A percentile compares a stretch with the other conserved stretches of the same genome.
Evolutionary conservation across 768 basidiomycete species (phyloP).

Genomic region (Sarcomyxa edulis): DNA sequence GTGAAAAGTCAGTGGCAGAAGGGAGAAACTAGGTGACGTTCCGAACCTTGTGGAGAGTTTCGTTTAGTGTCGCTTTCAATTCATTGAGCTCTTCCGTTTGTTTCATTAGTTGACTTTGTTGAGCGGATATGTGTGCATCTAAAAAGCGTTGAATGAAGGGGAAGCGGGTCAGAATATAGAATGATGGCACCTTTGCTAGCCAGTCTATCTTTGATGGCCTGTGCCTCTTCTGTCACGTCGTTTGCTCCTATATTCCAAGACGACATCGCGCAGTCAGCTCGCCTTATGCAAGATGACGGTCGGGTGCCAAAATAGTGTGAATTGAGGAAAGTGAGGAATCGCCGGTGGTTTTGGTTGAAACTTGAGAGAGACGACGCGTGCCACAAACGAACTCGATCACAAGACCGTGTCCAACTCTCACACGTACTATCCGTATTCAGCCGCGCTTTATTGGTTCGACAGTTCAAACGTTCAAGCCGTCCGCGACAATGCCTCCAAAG

Average conservation of each 20-base stretch:
- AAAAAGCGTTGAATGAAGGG: conserved; percentile 4
- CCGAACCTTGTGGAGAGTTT: conserved; percentile 41
- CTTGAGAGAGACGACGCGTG: no score
- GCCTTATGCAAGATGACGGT: no score
- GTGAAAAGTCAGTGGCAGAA: conserved; percentile 5
- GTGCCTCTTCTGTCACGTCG: conserved; percentile 44
- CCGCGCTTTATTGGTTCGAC: no score
- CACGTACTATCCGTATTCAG: no score
- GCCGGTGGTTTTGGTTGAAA: no score
- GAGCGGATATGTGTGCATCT: conserved; percentile 47
- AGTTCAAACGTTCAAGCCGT: no score
- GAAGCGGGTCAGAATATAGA: neutral
- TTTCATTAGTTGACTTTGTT: conserved; percentile 36
- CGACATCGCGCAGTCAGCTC: conserved; percentile 37
- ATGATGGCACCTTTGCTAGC: conserved; percentile 38
- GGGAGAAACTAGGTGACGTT: neutral
- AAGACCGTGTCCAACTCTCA: no score
- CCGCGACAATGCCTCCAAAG: no score
- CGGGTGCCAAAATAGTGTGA: no score
- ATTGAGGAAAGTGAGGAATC: no score
- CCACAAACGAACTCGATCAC: no score
- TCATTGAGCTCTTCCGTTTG: conserved; percentile 39
- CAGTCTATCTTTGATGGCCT: conserved; percentile 40
- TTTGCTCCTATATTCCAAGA: conserved; percentile 39
- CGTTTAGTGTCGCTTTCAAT: conserved; percentile 34